Conservation (phyloP, 129 eudicot species). For the Daucus carota region DH1_v3.0 NC_030381.2:6353001-6353500, state of each 20-base stretch:
- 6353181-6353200: neutral
- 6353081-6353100: constrained; percentile 16
- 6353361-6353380: neutral
- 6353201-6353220: neutral
- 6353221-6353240: neutral
- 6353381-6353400: neutral
- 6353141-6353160: constrained; percentile 20
- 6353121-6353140: constrained; percentile 3
- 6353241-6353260: neutral
- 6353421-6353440: neutral
- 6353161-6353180: neutral
- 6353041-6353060: neutral
- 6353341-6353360: neutral
- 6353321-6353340: neutral
- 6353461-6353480: too few relatives aligned
- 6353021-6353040: constrained; percentile 21
- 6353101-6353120: constrained; percentile 6
- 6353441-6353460: neutral
- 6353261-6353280: neutral
- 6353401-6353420: neutral
- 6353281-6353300: neutral
- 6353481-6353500: too few relatives aligned
- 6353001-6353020: neutral
- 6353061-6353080: constrained; percentile 15
- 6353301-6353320: neutral